A percentile compares a stretch with the other conserved stretches of the same genome.
Evolutionary conservation across 2,329 filamentous ascomycete species (phyloP).

Genomic region (Ambrosiella xylebori): DNA sequence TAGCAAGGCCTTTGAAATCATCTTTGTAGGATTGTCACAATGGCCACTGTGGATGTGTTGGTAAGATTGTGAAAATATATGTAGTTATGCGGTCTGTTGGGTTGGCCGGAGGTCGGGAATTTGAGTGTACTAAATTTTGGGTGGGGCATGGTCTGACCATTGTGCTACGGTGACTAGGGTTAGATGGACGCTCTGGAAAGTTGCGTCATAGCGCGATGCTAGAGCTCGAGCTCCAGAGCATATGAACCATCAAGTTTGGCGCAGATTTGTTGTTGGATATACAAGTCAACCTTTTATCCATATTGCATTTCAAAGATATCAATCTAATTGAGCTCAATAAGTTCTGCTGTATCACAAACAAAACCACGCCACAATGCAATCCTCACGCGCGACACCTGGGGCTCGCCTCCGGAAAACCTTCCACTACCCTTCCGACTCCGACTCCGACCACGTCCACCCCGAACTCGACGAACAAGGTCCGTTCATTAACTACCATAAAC

Average conservation of each 20-base stretch:
- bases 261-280: background rate
- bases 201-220: background rate
- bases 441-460: conserved; percentile 35
- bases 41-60: too few species aligned
- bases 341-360: background rate
- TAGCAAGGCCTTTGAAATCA: too few species aligned
- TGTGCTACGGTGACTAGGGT: conserved; percentile 1
- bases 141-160: background rate
- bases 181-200: background rate
- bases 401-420: conserved; percentile 62
- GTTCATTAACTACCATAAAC: background rate
- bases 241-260: too few species aligned
- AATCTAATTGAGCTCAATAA: background rate
- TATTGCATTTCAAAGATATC: too few species aligned
- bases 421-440: conserved; percentile 48
- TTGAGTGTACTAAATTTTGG: background rate
- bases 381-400: background rate
- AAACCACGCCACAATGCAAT: background rate
- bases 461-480: conserved; percentile 61
- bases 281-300: too few species aligned
- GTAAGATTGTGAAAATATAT: too few species aligned
- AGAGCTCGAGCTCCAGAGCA: background rate
- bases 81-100: background rate
- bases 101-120: background rate
- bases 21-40: too few species aligned